Evolutionary conservation across 1,139 yeast genomes (phyloP).

Genomic region (Yamadazyma conglobata): DNA sequence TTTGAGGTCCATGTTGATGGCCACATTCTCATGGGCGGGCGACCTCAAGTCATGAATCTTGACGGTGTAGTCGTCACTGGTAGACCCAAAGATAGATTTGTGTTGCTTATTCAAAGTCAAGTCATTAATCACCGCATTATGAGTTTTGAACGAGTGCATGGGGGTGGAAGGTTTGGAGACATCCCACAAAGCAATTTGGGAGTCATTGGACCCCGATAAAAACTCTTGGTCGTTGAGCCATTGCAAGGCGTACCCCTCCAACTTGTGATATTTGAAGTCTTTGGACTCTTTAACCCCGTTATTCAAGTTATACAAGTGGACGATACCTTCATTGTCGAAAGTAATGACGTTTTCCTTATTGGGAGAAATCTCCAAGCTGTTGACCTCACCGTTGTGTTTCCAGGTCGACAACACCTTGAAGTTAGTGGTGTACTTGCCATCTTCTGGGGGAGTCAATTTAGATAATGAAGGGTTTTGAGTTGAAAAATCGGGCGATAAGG

Average conservation of each 20-base stretch:
- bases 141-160: slow-evolving; percentile 40
- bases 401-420: slow-evolving; percentile 41
- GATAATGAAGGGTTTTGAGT: slow-evolving; percentile 17
- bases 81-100: slow-evolving; percentile 60
- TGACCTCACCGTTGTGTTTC: slow-evolving; percentile 55
- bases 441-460: slow-evolving; percentile 22
- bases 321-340: slow-evolving; percentile 49
- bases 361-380: slow-evolving; percentile 39
- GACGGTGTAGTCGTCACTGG: slow-evolving; percentile 66
- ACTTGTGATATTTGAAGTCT: slow-evolving; percentile 56
- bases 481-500: slow-evolving; percentile 38
- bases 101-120: slow-evolving; percentile 42
- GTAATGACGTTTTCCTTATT: slow-evolving; percentile 41
- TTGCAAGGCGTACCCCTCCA: slow-evolving; percentile 68
- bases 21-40: slow-evolving; percentile 35
- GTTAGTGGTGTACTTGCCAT: slow-evolving; percentile 15
- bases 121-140: slow-evolving; percentile 53
- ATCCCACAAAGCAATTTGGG: slow-evolving; percentile 71
- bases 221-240: slow-evolving; percentile 53
- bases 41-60: slow-evolving; percentile 64
- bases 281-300: slow-evolving; percentile 19
- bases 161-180: slow-evolving; percentile 42
- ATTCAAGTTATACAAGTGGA: slow-evolving; percentile 38
- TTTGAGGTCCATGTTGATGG: slow-evolving; percentile 40
- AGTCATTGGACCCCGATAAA: slow-evolving; percentile 67